Percentiles rank a stretch among this genome's conserved stretches.
Conservation (phyloP, 225 moss, liverwort and hornwort genomes). For the Sphagnum tenellum region DNA sequence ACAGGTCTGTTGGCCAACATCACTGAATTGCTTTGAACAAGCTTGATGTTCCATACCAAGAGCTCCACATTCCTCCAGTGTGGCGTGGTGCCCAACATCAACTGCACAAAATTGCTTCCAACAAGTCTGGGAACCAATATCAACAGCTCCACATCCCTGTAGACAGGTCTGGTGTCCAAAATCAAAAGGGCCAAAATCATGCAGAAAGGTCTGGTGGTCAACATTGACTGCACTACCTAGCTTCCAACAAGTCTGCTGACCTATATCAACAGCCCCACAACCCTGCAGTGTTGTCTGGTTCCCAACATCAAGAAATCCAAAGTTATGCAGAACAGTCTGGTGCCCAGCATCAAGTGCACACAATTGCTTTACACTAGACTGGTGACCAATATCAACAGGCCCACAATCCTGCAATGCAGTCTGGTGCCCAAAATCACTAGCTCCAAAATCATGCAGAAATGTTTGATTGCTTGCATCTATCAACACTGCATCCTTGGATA, state of each 20-base stretch:
- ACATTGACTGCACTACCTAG: not conserved
- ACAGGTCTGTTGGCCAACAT: not conserved
- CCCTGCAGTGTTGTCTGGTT: constrained; percentile 1
- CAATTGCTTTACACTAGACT: constrained; percentile 1
- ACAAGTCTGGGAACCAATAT: too few relatives aligned
- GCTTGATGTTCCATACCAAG: constrained; percentile 8
- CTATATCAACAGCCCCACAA: constrained; percentile 1
- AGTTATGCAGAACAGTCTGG: not conserved
- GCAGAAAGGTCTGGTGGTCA: constrained; percentile 4
- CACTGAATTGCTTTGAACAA: constrained; percentile 3
- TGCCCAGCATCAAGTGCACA: not conserved
- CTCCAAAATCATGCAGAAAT: constrained; percentile 6
- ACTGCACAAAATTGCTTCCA: constrained; percentile 10
- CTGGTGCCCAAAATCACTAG: constrained; percentile 10
- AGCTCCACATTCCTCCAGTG: constrained; percentile 2
- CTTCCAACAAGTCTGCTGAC: constrained; percentile 2
- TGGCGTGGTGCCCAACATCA: constrained; percentile 3
- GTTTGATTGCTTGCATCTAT: too few relatives aligned
- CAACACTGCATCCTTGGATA: too few relatives aligned
- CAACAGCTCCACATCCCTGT: not conserved
- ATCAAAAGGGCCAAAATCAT: constrained; percentile 5
- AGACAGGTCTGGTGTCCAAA: not conserved
- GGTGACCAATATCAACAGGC: constrained; percentile 1
- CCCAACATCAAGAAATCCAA: not conserved
- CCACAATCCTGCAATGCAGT: not conserved